Evolutionary conservation across 2,329 filamentous ascomycete genomes (phyloP).

Genomic region (Coniella lustricola): DNA sequence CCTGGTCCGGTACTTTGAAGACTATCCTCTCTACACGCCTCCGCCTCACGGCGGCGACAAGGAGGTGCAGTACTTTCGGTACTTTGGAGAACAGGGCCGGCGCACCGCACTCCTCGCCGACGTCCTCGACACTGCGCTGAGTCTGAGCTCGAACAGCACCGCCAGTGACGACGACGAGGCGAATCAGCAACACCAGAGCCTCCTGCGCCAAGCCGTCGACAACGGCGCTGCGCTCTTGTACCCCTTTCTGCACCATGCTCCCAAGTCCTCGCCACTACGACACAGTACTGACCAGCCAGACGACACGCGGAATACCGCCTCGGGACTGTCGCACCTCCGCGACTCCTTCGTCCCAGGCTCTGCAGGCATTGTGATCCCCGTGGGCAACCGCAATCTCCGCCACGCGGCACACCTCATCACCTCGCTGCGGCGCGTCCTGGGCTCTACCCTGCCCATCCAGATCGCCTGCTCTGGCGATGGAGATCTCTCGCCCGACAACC

Average conservation of each 20-base stretch:
- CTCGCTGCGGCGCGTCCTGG: conserved; percentile 24
- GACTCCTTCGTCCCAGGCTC: conserved; percentile 18
- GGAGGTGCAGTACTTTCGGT: conserved; percentile 23
- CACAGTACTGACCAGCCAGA: too few relatives aligned
- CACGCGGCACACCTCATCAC: conserved; percentile 29
- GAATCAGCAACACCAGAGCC: conserved; percentile 6
- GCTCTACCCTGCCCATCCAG: conserved; percentile 28
- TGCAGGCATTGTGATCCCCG: conserved; percentile 30
- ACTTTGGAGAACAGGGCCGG: conserved; percentile 28
- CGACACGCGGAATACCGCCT: too few relatives aligned
- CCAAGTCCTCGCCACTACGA: conserved; percentile 4
- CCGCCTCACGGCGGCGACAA: too few relatives aligned
- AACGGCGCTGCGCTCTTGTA: conserved; percentile 19
- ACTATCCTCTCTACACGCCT: conserved; percentile 26
- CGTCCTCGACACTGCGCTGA: conserved; percentile 19
- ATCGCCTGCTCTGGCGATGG: conserved; percentile 30
- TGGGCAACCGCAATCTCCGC: conserved; percentile 25
- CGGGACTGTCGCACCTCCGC: conserved; percentile 19
- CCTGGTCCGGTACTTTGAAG: conserved; percentile 20
- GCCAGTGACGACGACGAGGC: too few relatives aligned
- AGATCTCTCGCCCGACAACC: conserved; percentile 22
- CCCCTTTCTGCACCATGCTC: conserved; percentile 20
- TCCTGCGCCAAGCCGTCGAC: conserved; percentile 13
- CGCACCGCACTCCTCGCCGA: conserved; percentile 20
- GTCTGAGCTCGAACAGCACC: too few relatives aligned